Base-by-base conservation (phyloP, 2,329 filamentous ascomycete genomes). In the Leptosphaerulina australis region DNA sequence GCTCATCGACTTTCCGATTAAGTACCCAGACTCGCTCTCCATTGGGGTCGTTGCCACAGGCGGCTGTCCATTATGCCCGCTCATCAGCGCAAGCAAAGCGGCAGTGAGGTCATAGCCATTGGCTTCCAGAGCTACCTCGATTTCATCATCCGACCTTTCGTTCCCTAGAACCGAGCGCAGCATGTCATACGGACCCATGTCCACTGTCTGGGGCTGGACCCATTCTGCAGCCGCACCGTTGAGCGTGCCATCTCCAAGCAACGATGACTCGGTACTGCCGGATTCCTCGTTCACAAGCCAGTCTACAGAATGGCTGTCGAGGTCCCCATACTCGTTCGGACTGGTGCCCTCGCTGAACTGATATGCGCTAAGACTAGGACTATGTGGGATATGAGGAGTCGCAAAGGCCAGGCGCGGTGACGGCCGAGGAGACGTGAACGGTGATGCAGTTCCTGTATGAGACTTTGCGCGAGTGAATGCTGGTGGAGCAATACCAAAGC, bases 121-220 rank as follows among this genome's bases (percentile, higher is more conserved):
- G 50, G 85, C 81, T 59, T 93, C 90, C 36, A 99, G 81, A 4
- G 93, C 90, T n/a, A 86, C 82, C 70, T 97, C 92, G 37, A 99
- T 93, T 73, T 99, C 94, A 41, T 97, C 92, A 64, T 97, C 93
- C 2, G 90, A 88, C 66, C 89, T 88, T 45, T 90, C 86, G 63
- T 94, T 91, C 37, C 93, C 91, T 20, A 99, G 80, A 30, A 99
- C 95, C 5, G 93, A 97, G 55, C 94, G 89, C 47, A 99, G 81
- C 84, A 99, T 97, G 70, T 99, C 94, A 74, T 97, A 96, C 0
- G 94, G 93, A 50, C 90, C 95, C 93, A 99, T 97, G 67, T 97
- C 92, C 48, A 85, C 84, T 66, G 88, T 88, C 69, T 83, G 81
- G 11, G 81, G 77, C 51, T 79, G 78, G 37, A 87, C 79, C 76